Base-by-base conservation (phyloP, 495 filamentous ascomycete species). In the Penicillium parvum region DNA sequence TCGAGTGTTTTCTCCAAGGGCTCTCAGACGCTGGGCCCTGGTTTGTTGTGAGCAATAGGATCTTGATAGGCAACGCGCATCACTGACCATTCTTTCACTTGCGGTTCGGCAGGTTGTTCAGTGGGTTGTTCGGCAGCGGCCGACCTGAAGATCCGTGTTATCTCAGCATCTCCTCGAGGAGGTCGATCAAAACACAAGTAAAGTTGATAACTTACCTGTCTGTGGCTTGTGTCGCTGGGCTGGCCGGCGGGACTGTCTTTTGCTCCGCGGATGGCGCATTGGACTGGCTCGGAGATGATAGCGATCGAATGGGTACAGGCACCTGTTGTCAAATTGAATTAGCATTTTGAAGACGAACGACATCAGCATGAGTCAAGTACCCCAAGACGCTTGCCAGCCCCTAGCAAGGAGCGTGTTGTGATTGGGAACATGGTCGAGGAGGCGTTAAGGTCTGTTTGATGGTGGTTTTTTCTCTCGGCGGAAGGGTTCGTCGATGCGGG, bases 1-100 rank as follows among this genome's bases (percentile, higher is more conserved):
- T 55, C 85, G 82, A 43, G 74, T 61, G 3, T 71, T 56, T 14
- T 58, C 33, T 16, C 44, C 57, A 18, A 71, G 32, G 45, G 56
- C 50, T 38, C 61, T 51, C 37, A 73, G 41, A 17, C 69, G 68
- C 32, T 69, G 49, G 14, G 55, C 51, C 69, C 69, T 73, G 40
- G 18, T 20, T n/a, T 22, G 28, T 4, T 22, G 39, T 60, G 19
- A 60, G 55, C 33, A 30, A 10, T 12, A 15, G 17, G 42, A 11
- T 45, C 28, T 36, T 10, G 8, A 8, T 7, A 8, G 11, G n/a
- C 11, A 17, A 32, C 38, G 40, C n/a, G 26, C 3, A 41, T 11
- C 16, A 50, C 60, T 45, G 3, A 64, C 61, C 61, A 64, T 62
- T 61, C 53, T 37, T 60, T 57, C 26, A 62, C 52, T n/a, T 10